Evolutionary conservation across 805 yeast genomes (phyloP), one percentile per base, ranked within the genome.

Genomic region (Candida michaelii): DNA sequence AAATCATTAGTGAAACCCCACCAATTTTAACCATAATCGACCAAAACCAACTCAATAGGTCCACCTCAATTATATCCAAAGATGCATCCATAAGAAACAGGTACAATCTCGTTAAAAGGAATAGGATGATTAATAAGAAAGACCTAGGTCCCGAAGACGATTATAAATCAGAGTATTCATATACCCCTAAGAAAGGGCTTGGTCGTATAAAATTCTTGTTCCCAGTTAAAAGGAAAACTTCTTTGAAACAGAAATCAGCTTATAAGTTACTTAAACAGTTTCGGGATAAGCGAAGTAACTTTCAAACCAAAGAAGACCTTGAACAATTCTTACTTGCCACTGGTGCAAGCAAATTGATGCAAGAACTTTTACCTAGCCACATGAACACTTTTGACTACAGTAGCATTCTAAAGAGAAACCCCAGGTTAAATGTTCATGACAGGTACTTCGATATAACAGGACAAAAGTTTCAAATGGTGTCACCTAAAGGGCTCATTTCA

Each of bases 181-280:
- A 8, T 17, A n/a, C 36, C 10, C 5, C 29, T 12, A 34, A 27
- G 30, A 27, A 34, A 13, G 29, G 37, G 3, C 23, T 23, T n/a
- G 23, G 19, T n/a, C 21, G 15, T 12, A 23, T 49, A 19, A 23
- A 29, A 23, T 66, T 59, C 30, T 31, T 56, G 19, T 69, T 67
- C 39, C 73, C 72, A 5, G 69, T 68, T 4, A 59, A 53, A 35
- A 49, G 73, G 30, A 59, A 55, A 27, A 59, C 62, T 1, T 66
- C 73, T 1, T 60, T 66, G 40, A 62, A 59, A 21, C 46, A 43
- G 11, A 32, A 38, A 4, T 32, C 50, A 4, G 36, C 47, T 10
- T 49, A 47, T 35, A 44, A 40, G 16, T 32, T 44, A 11, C 27
- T 49, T 12, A 42, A 41, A 30, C 45, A 44, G 15, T 34, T 23